Percentiles rank a stretch among this genome's conserved stretches.
Conservation (phyloP, 352 stramenopile genomes). For the Globisporangium okanoganense region DNA sequence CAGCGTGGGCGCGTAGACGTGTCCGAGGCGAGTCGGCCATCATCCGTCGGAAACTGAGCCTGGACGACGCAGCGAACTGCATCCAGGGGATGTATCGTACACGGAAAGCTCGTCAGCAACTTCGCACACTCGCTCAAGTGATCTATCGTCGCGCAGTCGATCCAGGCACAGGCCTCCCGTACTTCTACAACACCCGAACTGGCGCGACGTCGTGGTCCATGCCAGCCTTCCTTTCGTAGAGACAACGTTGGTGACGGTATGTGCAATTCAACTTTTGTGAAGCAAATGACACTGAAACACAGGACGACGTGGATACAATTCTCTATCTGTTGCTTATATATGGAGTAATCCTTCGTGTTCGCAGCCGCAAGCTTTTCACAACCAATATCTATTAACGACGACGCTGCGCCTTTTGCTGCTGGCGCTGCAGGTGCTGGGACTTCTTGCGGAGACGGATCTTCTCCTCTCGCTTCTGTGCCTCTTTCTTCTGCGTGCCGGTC, state of each 20-base stretch:
- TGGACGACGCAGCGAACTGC: conserved; percentile 30
- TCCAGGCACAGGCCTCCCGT: conserved; percentile 34
- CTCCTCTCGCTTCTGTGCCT: conserved; percentile 75
- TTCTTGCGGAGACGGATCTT: conserved; percentile 84
- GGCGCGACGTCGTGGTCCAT: conserved; percentile 49
- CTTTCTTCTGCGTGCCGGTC: conserved; percentile 65
- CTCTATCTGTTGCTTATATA: not conserved
- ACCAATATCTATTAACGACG: conserved; percentile 17
- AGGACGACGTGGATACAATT: not conserved
- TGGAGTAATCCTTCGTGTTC: not conserved
- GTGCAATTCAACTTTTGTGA: not conserved
- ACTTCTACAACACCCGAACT: conserved; percentile 59
- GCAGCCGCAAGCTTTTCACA: not conserved
- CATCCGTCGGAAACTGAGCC: conserved; percentile 14
- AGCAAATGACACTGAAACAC: not conserved
- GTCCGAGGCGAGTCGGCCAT: conserved; percentile 20
- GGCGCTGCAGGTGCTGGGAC: conserved; percentile 59
- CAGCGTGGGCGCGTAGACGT: conserved; percentile 27
- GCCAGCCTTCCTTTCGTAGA: conserved; percentile 33
- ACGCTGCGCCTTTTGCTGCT: conserved; percentile 48
- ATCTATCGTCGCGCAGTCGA: conserved; percentile 49
- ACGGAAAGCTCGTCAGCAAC: conserved; percentile 38
- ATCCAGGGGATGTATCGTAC: conserved; percentile 60
- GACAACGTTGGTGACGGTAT: not conserved
- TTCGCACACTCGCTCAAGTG: conserved; percentile 28